These are phyloP conservation scores for Jacaranda mimosifolia DNA, from an alignment of 257 asterid genomes.

Conservation along the genomic window DNA sequence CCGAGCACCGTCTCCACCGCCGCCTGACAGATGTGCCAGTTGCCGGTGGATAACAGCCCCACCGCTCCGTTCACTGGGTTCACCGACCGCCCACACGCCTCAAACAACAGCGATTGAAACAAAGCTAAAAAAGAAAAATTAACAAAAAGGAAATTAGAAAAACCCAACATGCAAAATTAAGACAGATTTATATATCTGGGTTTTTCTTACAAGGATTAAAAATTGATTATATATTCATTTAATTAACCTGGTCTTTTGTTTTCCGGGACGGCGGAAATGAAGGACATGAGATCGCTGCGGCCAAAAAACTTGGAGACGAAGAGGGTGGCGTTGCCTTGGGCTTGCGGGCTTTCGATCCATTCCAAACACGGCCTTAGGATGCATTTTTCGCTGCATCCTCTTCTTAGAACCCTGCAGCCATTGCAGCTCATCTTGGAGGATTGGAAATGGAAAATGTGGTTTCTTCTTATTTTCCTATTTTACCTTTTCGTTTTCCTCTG, in stretches of 20 bases:
- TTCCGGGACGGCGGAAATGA: conserved; percentile 72
- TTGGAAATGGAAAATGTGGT: not conserved
- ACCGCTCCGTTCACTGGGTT: conserved; percentile 93
- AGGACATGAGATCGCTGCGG: conserved; percentile 83
- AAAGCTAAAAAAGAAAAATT: conserved; percentile 46
- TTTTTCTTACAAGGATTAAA: not conserved
- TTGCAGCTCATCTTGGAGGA: conserved; percentile 81
- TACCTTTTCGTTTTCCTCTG: not conserved
- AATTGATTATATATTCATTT: not conserved
- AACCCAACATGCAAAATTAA: conserved; percentile 21
- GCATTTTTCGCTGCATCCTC: conserved; percentile 81
- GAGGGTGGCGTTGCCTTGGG: conserved; percentile 85
- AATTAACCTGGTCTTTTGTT: conserved; percentile 60
- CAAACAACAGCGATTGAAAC: conserved; percentile 79
- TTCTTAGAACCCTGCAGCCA: conserved; percentile 83
- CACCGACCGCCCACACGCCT: conserved; percentile 91
- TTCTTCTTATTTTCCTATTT: not conserved
- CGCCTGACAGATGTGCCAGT: conserved; percentile 76
- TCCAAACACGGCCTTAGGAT: conserved; percentile 82
- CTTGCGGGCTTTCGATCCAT: conserved; percentile 69
- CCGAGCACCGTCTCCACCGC: conserved; percentile 84
- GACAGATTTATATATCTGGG: not conserved
- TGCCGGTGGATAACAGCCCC: conserved; percentile 72
- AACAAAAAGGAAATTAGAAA: not conserved
- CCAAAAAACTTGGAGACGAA: conserved; percentile 95